Evolutionary conservation across 768 basidiomycete genomes (phyloP), one percentile per base, ranked within the genome.

Genomic region (Leccinum imitatum): DNA sequence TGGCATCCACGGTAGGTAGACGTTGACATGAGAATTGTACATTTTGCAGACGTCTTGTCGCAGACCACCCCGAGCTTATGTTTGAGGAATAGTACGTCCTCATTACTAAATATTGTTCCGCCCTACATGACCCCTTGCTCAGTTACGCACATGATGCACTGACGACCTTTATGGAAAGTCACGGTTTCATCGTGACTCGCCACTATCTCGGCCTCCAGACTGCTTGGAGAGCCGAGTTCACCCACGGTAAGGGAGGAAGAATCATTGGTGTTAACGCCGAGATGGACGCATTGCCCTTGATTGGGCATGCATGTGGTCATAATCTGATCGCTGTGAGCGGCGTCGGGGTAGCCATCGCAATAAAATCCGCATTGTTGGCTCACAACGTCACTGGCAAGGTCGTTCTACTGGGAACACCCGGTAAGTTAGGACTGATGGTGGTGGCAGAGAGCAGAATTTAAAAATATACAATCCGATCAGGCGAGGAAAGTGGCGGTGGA

Each of bases 261-360:
- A 84, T 84, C 53, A 77, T 93, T 50, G 91, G 91, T 8, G 74
- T 93, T 63, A 92, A 93, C 72, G 85, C 90, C 15, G 91, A 92
- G 74, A 90, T 90, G 88, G 77, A 82, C 46, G 82, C 83, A 6
- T 73, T 84, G 21, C 82, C 81, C n/a, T 71, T 77, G 39, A 77
- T 84, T 54, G 83, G 82, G 4, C 83, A 85, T 69, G 89, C 83
- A 0, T 93, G 91, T 68, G 91, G 91, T 1, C 91, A 93, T 73
- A 92, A 93, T 71, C 79, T 93, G 62, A 92, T 92, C 64, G 91
- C 91, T 50, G 82, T 87, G 65, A 84, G 85, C 63, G 91, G 90
- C 44, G 84, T 90, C 35, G 91, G 87, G 39, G 77, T 87, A 48
- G 90, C 90, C 31, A 72, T 93, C 57, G 88, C 88, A 35, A 79